These are phyloP conservation scores for Aspergillus viridinutans DNA, from an alignment of 2,329 filamentous ascomycete genomes.

Conservation along the genomic window DNA sequence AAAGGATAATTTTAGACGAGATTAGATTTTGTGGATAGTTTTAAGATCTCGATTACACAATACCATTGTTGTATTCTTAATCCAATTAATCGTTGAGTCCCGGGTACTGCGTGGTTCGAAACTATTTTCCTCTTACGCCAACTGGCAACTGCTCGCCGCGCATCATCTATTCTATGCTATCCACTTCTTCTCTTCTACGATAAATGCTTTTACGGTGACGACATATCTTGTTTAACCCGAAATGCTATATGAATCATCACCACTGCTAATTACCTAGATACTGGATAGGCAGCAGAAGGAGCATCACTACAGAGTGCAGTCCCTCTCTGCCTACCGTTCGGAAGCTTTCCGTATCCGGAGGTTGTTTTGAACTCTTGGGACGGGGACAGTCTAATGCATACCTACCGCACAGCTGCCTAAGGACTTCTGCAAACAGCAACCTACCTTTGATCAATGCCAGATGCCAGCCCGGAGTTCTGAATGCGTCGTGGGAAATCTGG, in stretches of 20 bases:
- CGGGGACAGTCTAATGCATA: not conserved
- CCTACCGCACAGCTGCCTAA: not conserved
- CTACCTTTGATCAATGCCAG: not conserved
- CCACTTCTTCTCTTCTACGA: not conserved
- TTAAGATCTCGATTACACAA: not conserved
- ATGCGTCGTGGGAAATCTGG: not conserved
- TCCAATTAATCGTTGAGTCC: not conserved
- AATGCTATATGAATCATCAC: not conserved
- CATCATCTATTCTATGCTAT: not conserved
- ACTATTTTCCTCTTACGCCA: not conserved
- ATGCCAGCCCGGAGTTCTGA: not conserved
- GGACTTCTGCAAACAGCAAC: not conserved
- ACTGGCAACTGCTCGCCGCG: not conserved
- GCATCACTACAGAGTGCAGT: not conserved
- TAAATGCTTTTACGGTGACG: not conserved
- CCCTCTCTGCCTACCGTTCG: not conserved
- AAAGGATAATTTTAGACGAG: not conserved
- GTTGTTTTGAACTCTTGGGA: not conserved
- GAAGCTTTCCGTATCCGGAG: not conserved
- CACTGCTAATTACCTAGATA: not conserved
- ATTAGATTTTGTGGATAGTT: not conserved
- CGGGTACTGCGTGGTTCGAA: not conserved
- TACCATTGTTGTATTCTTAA: not conserved
- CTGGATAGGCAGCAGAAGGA: not conserved
- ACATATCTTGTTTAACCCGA: not conserved